Conservation (phyloP, 306 rosid species). For the Glycine latifolia region DNA sequence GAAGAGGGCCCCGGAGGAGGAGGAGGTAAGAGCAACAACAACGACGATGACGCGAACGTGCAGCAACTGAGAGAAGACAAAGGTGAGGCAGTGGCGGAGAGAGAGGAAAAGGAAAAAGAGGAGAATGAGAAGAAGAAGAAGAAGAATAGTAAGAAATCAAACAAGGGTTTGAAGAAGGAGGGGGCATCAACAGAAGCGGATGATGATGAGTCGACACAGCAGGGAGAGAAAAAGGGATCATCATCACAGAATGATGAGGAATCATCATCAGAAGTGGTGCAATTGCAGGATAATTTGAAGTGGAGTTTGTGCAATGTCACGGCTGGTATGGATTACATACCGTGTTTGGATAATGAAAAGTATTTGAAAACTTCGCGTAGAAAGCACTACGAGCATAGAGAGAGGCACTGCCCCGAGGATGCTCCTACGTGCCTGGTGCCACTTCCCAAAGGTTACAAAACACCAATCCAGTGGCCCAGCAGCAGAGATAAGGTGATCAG, state of each 20-base stretch:
- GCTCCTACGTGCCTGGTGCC: conserved; percentile 77
- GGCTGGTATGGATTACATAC: conserved; percentile 71
- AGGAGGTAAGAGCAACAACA: conserved; percentile 24
- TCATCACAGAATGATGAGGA: not conserved
- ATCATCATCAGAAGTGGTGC: no score
- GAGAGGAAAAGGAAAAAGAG: conserved; percentile 23
- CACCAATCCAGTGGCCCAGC: conserved; percentile 65
- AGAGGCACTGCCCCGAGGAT: conserved; percentile 82
- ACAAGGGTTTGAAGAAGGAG: conserved; percentile 56
- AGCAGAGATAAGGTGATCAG: conserved; percentile 77
- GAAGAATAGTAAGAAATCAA: not conserved
- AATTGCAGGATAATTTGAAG: conserved; percentile 47
- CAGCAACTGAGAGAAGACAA: conserved; percentile 43
- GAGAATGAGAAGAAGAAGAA: not conserved
- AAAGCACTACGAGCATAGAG: conserved; percentile 75
- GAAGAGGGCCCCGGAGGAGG: conserved; percentile 4
- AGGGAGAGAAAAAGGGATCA: conserved; percentile 74
- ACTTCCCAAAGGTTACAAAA: conserved; percentile 63
- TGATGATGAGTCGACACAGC: conserved; percentile 51
- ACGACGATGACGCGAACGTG: not conserved
- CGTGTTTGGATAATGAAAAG: conserved; percentile 82
- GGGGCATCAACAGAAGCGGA: conserved; percentile 69
- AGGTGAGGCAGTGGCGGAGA: conserved; percentile 28
- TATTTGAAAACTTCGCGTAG: conserved; percentile 57
- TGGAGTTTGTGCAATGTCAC: conserved; percentile 78